Base-by-base conservation (phyloP, 305 asterid species). In the Fraxinus floribunda region DNA sequence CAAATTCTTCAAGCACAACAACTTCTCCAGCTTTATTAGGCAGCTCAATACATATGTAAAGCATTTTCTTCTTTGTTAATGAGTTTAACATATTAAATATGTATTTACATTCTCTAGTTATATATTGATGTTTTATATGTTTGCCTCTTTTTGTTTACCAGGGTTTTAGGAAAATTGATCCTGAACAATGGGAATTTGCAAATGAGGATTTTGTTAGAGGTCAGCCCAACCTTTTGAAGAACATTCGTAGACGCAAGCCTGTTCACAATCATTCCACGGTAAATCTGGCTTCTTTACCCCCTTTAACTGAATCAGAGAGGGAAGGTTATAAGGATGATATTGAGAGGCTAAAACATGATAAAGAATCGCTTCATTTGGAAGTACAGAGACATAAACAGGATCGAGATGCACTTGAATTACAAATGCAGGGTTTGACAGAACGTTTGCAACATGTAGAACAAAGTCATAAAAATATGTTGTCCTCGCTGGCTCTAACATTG, bases 121-220 rank as follows among this genome's bases (percentile, higher is more conserved):
- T 13, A 24, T 36, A 75, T 72, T 22, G 29, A 24, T 72, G 39
- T 30, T 29, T 75, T 77, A 24, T 82, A 38, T 57, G 32, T 71
- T 76, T 79, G 34, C 78, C 52, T 34, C 22, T 32, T n/a, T 74
- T 76, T 66, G 78, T 83, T 62, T 64, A n/a, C 60, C 83, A 93
- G 97, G 97, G 97, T 57, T 93, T 93, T 84, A 90, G 93, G 87
- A 93, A 93, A 89, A 86, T 85, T 44, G 97, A 93, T 84, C 95
- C 97, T 3, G 97, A 93, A 26, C 93, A 87, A 44, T 93, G 97
- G 97, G 97, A 93, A 80, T 93, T 93, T 81, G 92, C 97, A 1
- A 93, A 91, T 38, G 97, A 93, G 7, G 97, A 86, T 76, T 93
- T 93, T 80, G 83, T 92, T 35, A 90, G 90, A 88, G 95, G 92